These are phyloP conservation scores for Xylaria sp. DNA, from an alignment of 2,329 filamentous ascomycete genomes.

Conservation along the genomic window DNA sequence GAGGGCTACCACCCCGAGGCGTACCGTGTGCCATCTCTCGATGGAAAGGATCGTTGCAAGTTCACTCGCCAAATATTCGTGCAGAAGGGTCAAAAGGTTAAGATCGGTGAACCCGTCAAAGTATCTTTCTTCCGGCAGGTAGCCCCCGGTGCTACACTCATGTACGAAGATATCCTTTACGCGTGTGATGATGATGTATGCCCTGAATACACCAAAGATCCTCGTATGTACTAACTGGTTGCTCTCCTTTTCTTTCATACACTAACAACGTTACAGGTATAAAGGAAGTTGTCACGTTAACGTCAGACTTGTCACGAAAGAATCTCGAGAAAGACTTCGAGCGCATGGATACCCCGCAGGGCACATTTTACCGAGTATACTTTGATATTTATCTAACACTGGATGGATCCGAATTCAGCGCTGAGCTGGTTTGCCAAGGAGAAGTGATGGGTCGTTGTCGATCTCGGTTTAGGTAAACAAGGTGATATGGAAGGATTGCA, in stretches of 20 bases:
- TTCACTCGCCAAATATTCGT: slow-evolving; percentile 98
- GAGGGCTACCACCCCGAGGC: slow-evolving; percentile 98
- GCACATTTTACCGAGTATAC: slow-evolving; percentile 88
- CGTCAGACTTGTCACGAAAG: slow-evolving; percentile 94
- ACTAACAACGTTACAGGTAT: slow-evolving; percentile 67
- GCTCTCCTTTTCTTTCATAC: slow-evolving; percentile 35
- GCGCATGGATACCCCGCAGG: slow-evolving; percentile 97
- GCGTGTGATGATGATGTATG: slow-evolving; percentile 98
- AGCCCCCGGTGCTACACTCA: slow-evolving; percentile 92
- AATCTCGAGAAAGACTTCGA: slow-evolving; percentile 99
- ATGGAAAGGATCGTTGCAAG: slow-evolving; percentile 98
- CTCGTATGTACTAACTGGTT: slow-evolving; percentile 73
- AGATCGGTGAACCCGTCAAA: slow-evolving; percentile 98
- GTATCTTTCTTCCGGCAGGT: slow-evolving; percentile 99
- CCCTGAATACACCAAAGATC: slow-evolving; percentile 98
- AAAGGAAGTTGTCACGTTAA: slow-evolving; percentile 98
- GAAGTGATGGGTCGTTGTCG: slow-evolving; percentile 98
- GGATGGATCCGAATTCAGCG: slow-evolving; percentile 97
- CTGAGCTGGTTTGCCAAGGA: slow-evolving; percentile 97
- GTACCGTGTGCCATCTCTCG: slow-evolving; percentile 93
- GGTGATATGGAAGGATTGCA: slow-evolving; percentile 21
- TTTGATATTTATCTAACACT: slow-evolving; percentile 88
- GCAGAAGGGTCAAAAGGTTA: slow-evolving; percentile 97
- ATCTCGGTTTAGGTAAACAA: slow-evolving; percentile 75
- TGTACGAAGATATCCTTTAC: slow-evolving; percentile 99